Evolutionary conservation across 495 filamentous ascomycete species (phyloP).

Genomic region (Astrothelium macrocarpum): DNA sequence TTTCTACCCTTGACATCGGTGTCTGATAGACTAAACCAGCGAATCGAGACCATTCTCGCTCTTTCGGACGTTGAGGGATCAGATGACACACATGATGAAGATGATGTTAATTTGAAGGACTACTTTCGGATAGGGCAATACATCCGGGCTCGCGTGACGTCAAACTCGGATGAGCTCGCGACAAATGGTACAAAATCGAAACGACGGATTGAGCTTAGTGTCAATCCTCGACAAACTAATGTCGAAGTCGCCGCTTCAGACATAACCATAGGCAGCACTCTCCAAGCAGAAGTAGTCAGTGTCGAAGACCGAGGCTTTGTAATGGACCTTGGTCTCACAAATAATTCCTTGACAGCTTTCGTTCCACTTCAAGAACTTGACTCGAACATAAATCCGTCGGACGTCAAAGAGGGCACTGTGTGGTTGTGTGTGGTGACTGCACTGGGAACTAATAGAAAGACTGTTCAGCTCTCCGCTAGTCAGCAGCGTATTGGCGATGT

Average conservation of each 20-base stretch:
- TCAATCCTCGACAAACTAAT: slow-evolving; percentile 69
- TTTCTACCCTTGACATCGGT: slow-evolving; percentile 86
- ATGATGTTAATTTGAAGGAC: slow-evolving; percentile 56
- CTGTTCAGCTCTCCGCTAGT: slow-evolving; percentile 77
- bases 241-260: slow-evolving; percentile 58
- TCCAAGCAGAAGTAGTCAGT: slow-evolving; percentile 82
- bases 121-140: slow-evolving; percentile 83
- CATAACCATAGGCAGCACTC: slow-evolving; percentile 56
- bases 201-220: slow-evolving; percentile 72
- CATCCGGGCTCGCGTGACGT: slow-evolving; percentile 72
- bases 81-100: slow-evolving; percentile 41
- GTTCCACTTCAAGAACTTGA: slow-evolving; percentile 80
- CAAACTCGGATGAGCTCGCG: slow-evolving; percentile 46
- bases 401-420: slow-evolving; percentile 68
- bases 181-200: slow-evolving; percentile 50
- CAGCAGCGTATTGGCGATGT: slow-evolving; percentile 53
- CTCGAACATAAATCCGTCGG: slow-evolving; percentile 44
- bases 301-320: slow-evolving; percentile 91
- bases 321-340: slow-evolving; percentile 78
- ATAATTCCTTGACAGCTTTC: slow-evolving; percentile 63
- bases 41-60: slow-evolving; percentile 53
- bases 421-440: slow-evolving; percentile 74
- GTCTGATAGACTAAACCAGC: slow-evolving; percentile 60
- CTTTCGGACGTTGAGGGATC: slow-evolving; percentile 48
- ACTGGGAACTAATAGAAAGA: slow-evolving; percentile 64